A percentile compares a stretch with the other conserved stretches of the same genome.
Evolutionary conservation across 768 basidiomycete species (phyloP).

Genomic region (Arthromyces matolae): DNA sequence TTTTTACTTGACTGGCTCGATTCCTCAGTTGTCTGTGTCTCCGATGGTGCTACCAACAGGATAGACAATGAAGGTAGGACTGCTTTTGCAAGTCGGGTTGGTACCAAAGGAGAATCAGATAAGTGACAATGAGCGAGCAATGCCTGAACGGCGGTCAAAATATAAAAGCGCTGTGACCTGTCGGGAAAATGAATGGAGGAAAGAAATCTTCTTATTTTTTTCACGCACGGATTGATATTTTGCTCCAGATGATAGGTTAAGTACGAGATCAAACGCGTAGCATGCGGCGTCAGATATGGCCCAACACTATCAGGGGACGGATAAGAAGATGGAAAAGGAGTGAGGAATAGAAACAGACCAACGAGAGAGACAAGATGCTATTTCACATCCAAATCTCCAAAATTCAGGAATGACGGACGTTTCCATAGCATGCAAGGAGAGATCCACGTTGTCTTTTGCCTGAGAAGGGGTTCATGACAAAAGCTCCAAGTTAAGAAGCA

Average conservation of each 20-base stretch:
- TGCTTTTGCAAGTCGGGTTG: conserved; percentile 52
- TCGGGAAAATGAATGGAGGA: not conserved
- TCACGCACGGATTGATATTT: conserved; percentile 41
- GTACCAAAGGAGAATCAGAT: conserved; percentile 44
- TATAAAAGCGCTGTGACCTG: conserved; percentile 35
- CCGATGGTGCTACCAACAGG: conserved; percentile 41
- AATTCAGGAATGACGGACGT: conserved; percentile 45
- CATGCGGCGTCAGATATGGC: conserved; percentile 53
- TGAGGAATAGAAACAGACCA: conserved; percentile 40
- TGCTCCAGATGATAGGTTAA: conserved; percentile 64
- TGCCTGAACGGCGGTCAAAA: conserved; percentile 43
- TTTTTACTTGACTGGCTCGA: conserved; percentile 39
- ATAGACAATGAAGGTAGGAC: conserved; percentile 46
- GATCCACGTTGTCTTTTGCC: conserved; percentile 49
- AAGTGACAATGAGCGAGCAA: conserved; percentile 43
- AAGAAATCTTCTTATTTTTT: not conserved
- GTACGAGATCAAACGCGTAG: conserved; percentile 46
- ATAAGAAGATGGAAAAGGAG: too few species aligned
- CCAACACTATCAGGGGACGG: conserved; percentile 54
- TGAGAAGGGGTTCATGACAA: conserved; percentile 19
- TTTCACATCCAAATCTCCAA: conserved; percentile 48
- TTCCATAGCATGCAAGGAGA: conserved; percentile 52
- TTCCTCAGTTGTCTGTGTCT: conserved; percentile 22
- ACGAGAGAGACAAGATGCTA: conserved; percentile 46
- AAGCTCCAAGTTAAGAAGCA: not conserved